Evolutionary conservation across 1,284 basidiomycete genomes (phyloP).

Genomic region (Fistulina hepatica): DNA sequence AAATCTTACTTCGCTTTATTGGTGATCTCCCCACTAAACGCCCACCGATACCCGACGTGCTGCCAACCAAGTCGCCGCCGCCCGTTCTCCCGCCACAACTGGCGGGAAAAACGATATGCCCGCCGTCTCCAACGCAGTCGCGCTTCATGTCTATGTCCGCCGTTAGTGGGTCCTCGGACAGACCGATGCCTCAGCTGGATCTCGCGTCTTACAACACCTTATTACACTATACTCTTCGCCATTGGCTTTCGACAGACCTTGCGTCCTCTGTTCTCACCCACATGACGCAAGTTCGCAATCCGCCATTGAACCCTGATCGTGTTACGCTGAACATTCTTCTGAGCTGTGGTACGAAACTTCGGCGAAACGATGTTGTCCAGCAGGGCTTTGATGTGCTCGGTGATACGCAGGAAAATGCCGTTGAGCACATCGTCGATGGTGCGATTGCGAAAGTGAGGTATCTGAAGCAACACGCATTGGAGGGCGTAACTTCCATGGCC

Average conservation of each 20-base stretch:
- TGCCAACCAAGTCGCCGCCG: no score
- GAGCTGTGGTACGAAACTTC: slow-evolving; percentile 41
- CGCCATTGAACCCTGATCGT: slow-evolving; percentile 32
- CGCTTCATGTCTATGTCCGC: no score
- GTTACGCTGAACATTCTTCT: slow-evolving; percentile 49
- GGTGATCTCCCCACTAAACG: slow-evolving; percentile 21
- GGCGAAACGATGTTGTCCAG: slow-evolving; percentile 31
- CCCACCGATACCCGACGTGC: slow-evolving; percentile 8
- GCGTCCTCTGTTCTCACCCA: slow-evolving; percentile 41
- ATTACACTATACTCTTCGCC: slow-evolving; percentile 51
- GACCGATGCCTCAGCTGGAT: no score
- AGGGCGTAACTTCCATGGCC: neutral
- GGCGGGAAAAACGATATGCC: no score
- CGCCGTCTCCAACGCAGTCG: no score
- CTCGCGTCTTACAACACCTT: slow-evolving; percentile 47
- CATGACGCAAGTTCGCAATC: slow-evolving; percentile 35
- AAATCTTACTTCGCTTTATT: slow-evolving; percentile 39
- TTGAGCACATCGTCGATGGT: neutral
- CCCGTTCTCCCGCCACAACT: slow-evolving; percentile 22
- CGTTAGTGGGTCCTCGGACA: no score
- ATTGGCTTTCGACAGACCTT: slow-evolving; percentile 39
- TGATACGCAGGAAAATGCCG: no score
- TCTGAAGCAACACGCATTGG: neutral
- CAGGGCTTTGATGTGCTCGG: neutral
- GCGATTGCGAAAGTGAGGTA: neutral